These are phyloP conservation scores for Kurtzmaniella quercitrusa DNA, from an alignment of 1,139 yeast genomes.

Conservation along the genomic window DNA sequence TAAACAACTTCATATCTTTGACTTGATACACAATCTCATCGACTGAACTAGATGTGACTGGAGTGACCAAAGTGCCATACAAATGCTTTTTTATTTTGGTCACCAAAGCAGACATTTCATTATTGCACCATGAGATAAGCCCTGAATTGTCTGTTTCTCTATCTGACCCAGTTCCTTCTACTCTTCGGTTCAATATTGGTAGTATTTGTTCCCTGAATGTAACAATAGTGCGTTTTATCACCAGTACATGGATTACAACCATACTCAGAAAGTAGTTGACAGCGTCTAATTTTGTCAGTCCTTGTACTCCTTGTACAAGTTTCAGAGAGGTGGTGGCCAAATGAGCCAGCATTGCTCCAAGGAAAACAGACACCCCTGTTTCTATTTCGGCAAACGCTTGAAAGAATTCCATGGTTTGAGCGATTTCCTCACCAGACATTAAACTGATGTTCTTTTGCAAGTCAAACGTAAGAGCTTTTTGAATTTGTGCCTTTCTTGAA, in stretches of 20 bases:
- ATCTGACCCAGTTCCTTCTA: conserved; percentile 13
- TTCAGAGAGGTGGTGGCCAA: conserved; percentile 31
- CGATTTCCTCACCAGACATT: conserved; percentile 29
- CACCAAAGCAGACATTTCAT: conserved; percentile 60
- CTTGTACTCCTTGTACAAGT: conserved; percentile 40
- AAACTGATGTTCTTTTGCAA: conserved; percentile 32
- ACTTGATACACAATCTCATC: conserved; percentile 23
- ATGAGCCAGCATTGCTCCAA: conserved; percentile 33
- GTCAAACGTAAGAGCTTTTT: conserved; percentile 35
- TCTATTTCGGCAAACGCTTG: conserved; percentile 35
- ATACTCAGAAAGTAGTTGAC: conserved; percentile 42
- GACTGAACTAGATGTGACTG: conserved; percentile 9
- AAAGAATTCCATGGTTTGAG: conserved; percentile 31
- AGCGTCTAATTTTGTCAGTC: conserved; percentile 43
- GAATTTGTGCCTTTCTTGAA: conserved; percentile 33
- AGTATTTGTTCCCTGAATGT: conserved; percentile 32
- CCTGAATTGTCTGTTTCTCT: conserved; percentile 36
- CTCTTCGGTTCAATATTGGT: conserved; percentile 28
- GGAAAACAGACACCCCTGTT: conserved; percentile 33
- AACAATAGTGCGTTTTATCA: conserved; percentile 33
- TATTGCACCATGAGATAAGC: conserved; percentile 61
- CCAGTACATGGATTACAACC: conserved; percentile 37
- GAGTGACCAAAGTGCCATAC: conserved; percentile 51
- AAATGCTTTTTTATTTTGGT: conserved; percentile 62
- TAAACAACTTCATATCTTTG: conserved; percentile 26